phyloP scores from a whole-genome alignment of 1,284 basidiomycete species.

The Moniliella sp. region DNA sequence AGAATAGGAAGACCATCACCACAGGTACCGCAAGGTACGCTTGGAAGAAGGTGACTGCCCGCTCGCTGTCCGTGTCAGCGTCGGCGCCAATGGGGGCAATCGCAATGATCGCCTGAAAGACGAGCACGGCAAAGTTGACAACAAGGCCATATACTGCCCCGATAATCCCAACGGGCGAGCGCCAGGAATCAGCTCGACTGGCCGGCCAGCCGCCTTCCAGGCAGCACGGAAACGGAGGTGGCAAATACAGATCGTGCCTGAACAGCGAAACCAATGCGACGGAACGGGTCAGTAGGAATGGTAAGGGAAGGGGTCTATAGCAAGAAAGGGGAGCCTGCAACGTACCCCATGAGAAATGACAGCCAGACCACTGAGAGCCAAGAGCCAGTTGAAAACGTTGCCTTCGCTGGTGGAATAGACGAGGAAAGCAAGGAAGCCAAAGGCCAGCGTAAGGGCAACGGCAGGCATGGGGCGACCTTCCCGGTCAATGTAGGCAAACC shows the following conservation, averaged over 20 bases:
- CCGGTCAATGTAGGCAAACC: constrained; percentile 37
- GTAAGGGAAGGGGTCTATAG: no score
- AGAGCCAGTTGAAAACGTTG: constrained; percentile 37
- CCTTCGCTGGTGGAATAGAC: constrained; percentile 11
- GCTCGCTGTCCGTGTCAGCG: neutral
- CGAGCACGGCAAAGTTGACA: constrained; percentile 7
- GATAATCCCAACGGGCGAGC: constrained; percentile 36
- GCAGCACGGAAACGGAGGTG: constrained; percentile 38
- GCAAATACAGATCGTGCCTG: constrained; percentile 14
- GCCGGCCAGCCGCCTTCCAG: constrained; percentile 38
- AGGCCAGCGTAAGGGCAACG: constrained; percentile 21
- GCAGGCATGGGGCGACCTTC: constrained; percentile 38
- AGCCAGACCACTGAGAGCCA: constrained; percentile 39
- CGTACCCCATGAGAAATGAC: constrained; percentile 39
- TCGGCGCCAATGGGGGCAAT: no score
- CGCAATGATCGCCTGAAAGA: no score
- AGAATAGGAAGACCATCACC: constrained; percentile 7
- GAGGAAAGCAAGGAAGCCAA: constrained; percentile 24
- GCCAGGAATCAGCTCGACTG: constrained; percentile 38
- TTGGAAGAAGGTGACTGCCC: neutral
- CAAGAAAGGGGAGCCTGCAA: no score
- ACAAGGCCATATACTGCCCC: no score
- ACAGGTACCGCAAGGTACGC: constrained; percentile 30
- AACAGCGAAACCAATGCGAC: no score
- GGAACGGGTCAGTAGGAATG: no score